Evolutionary conservation across 2,329 filamentous ascomycete species (phyloP), one percentile per base, ranked within the genome.

Genomic region (Xylariaceae sp.): DNA sequence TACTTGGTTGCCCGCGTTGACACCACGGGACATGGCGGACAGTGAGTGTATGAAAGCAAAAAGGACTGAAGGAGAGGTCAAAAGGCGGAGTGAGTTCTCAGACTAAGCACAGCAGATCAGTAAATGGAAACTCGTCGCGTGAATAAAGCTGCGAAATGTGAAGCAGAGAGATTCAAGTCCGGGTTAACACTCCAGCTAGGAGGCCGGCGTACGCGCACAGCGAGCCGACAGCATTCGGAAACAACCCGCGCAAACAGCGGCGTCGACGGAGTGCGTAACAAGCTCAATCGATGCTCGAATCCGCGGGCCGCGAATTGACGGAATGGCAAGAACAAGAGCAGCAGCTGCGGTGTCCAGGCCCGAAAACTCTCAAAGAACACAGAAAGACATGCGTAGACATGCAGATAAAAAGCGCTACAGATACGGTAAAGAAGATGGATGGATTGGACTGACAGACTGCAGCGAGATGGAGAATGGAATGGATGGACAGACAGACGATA

Each of bases 1-100:
- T 59, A 52, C 51, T 57, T 68, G 67, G 56, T 55, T 58, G 49
- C 65, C 67, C 64, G 67, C 66, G 48, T 66, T 61, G 50, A 60
- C 62, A 55, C 68, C 68, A 55, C 62, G 69, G 58, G 69, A 71
- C 71, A 72, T 72, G 55, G 56, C 60, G 59, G 54, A 42, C 44
- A 51, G 30, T 39, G 37, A 37, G 54, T 18, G 34, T 30, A 30
- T 30, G 23, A 30, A 30, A 30, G 5, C 4, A 30, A 30, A 50
- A 42, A 49, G 34, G 17, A 45, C 13, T 18, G 17, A 18, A 18
- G 17, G 17, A 18, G 17, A 34, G 18, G 58, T 67, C 53, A 30
- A 59, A 35, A 51, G 57, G 61, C 61, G 57, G 58, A 53, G 34
- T 54, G 35, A 39, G 39, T 51, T 30, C 47, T 64, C 60, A 58